Base-by-base conservation (phyloP, 1,139 yeast species). In the Geotrichum restrictum region DNA sequence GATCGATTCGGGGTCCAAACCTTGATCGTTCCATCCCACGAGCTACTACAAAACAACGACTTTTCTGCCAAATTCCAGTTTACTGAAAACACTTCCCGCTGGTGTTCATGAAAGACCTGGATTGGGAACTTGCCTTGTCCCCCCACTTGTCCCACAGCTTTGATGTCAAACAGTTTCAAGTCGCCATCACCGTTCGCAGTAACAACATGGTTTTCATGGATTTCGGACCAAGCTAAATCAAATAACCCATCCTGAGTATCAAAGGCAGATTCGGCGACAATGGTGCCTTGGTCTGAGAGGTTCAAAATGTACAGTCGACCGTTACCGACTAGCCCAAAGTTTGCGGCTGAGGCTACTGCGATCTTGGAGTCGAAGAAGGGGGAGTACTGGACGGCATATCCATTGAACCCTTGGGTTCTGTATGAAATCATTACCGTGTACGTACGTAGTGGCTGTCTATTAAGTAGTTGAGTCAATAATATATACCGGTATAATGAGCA, bases 231-330 rank as follows among this genome's bases (percentile, higher is more conserved):
- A 0, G 94, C 79, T 3, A 87, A 71, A 62, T 88, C 95, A 64
- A 88, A 89, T 21, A 91, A 72, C 3, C 97, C 96, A 69, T 93
- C 98, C 67, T 91, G 97, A 1, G 98, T 91, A 57, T 89, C 91
- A 74, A 88, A 91, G 14, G 77, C 70, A 3, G 77, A 72, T 52
- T 81, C 83, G 41, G 78, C 78, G 4, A 64, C 63, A 21, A 88
- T 77, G 19, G 61, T 52, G 0, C 98, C 98, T 56, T 75, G 73
- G 8, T 82, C 79, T 48, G 78, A 80, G 51, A 93, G 85, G 51
- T 81, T 81, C 36, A 91, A 72, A 1, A 91, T 74, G 62, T 74
- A 83, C 31, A 93, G 73, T 58, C 88, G 77, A 2, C 98, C 98
- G 67, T 93, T 93, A 2, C 98, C 98, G 3, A 88, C 96, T 8